Percentiles rank a stretch among this genome's conserved stretches.
Evolutionary conservation across 2,329 filamentous ascomycete species (phyloP).

Genomic region (Aspergillus floridensis): DNA sequence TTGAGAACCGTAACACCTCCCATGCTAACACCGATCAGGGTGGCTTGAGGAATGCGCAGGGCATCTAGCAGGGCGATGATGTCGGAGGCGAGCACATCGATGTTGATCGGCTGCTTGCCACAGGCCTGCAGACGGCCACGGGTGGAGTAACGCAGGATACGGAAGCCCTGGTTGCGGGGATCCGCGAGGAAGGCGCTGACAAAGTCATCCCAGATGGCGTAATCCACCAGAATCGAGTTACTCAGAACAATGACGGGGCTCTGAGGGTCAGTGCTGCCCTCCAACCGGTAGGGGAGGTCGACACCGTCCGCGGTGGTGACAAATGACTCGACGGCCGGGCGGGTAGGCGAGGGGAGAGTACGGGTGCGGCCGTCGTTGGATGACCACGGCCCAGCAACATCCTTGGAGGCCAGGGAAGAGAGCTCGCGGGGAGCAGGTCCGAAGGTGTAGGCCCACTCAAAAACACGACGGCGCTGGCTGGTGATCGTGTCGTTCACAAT

Average conservation of each 20-base stretch:
- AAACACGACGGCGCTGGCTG: slow-evolving; percentile 58
- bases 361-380: slow-evolving; percentile 56
- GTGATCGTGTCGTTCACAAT: slow-evolving; percentile 60
- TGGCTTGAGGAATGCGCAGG: slow-evolving; percentile 65
- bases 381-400: slow-evolving; percentile 51
- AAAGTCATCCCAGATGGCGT: slow-evolving; percentile 78
- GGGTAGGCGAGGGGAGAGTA: slow-evolving; percentile 47
- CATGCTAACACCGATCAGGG: slow-evolving; percentile 74
- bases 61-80: slow-evolving; percentile 64
- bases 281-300: slow-evolving; percentile 68
- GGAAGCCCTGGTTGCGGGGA: slow-evolving; percentile 58
- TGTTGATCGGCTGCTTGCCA: slow-evolving; percentile 48
- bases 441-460: slow-evolving; percentile 76
- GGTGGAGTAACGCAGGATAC: slow-evolving; percentile 73
- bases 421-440: slow-evolving; percentile 71
- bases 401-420: slow-evolving; percentile 50
- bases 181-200: slow-evolving; percentile 58
- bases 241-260: slow-evolving; percentile 72
- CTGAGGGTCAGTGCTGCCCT: slow-evolving; percentile 64
- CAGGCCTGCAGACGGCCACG: slow-evolving; percentile 61
- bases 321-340: slow-evolving; percentile 62
- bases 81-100: slow-evolving; percentile 68
- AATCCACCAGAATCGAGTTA: slow-evolving; percentile 77
- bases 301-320: slow-evolving; percentile 68
- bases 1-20: slow-evolving; percentile 76